Evolutionary conservation across 192 early-diverging fungal species (phyloP).

Genomic region (Coemansia sp.): DNA sequence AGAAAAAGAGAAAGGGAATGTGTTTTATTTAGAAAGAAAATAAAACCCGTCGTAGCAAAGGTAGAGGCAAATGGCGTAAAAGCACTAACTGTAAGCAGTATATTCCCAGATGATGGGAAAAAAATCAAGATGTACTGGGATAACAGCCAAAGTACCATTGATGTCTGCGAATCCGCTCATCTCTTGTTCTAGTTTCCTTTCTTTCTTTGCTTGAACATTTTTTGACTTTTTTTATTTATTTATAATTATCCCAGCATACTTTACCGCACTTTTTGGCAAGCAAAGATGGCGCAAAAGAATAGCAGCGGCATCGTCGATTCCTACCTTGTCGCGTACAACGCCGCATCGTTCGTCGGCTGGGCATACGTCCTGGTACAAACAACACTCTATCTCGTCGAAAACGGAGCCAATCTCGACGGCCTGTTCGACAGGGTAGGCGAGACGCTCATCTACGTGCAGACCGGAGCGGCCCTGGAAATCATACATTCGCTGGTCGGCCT

Average conservation of each 20-base stretch:
- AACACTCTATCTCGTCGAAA: conserved; percentile 52
- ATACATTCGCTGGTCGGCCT: conserved; percentile 58
- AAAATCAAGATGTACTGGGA: too few relatives aligned
- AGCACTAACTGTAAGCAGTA: neutral
- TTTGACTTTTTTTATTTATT: neutral
- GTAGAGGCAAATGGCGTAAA: neutral
- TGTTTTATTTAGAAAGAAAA: too few relatives aligned
- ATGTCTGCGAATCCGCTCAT: too few relatives aligned
- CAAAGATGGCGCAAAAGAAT: conserved; percentile 35
- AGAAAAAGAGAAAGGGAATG: too few relatives aligned
- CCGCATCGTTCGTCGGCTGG: conserved; percentile 81
- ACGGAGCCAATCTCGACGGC: conserved; percentile 56
- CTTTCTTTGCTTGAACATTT: neutral
- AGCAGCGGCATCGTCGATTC: conserved; percentile 25
- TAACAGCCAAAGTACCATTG: too few relatives aligned
- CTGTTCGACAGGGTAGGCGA: conserved; percentile 66
- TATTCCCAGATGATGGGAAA: conserved; percentile 9
- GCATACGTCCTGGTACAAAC: conserved; percentile 63
- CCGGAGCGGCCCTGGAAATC: conserved; percentile 80
- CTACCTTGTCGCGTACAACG: conserved; percentile 88
- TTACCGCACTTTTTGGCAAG: too few relatives aligned
- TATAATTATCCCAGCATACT: too few relatives aligned
- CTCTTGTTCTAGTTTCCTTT: neutral
- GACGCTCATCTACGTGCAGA: conserved; percentile 71
- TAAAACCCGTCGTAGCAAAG: neutral